Conservation (phyloP, 225 moss, liverwort and hornwort genomes). For the Neckera pumila region DNA sequence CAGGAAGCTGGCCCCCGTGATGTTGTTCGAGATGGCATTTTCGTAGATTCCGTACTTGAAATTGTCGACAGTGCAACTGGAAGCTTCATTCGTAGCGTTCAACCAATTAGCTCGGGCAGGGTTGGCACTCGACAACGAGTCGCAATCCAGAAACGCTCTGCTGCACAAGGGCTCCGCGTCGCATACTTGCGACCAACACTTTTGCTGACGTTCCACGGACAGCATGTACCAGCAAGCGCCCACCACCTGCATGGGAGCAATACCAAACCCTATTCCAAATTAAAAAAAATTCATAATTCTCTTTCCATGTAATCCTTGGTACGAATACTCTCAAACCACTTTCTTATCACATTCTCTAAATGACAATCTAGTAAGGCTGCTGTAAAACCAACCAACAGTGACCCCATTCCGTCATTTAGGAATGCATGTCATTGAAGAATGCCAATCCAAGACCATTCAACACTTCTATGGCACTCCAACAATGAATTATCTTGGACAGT, state of each 20-base stretch:
- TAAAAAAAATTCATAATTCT: background rate
- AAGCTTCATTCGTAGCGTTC: background rate
- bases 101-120: slow-evolving; percentile 23
- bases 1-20: slow-evolving; percentile 33
- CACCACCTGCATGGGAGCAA: slow-evolving; percentile 10
- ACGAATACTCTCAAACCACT: background rate
- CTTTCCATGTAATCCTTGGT: background rate
- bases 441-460: background rate
- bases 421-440: background rate
- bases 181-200: slow-evolving; percentile 23
- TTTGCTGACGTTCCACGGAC: slow-evolving; percentile 7
- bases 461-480: background rate
- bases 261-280: background rate
- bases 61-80: background rate
- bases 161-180: background rate
- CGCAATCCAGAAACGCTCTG: slow-evolving; percentile 11
- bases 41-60: slow-evolving; percentile 58
- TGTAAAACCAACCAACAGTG: background rate
- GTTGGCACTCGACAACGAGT: background rate
- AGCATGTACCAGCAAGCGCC: slow-evolving; percentile 35
- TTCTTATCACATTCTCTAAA: background rate
- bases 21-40: slow-evolving; percentile 41
- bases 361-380: background rate
- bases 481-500: background rate
- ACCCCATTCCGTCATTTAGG: background rate